Evolutionary conservation across 805 yeast genomes (phyloP).

Genomic region (Jamesozyma rosinii): DNA sequence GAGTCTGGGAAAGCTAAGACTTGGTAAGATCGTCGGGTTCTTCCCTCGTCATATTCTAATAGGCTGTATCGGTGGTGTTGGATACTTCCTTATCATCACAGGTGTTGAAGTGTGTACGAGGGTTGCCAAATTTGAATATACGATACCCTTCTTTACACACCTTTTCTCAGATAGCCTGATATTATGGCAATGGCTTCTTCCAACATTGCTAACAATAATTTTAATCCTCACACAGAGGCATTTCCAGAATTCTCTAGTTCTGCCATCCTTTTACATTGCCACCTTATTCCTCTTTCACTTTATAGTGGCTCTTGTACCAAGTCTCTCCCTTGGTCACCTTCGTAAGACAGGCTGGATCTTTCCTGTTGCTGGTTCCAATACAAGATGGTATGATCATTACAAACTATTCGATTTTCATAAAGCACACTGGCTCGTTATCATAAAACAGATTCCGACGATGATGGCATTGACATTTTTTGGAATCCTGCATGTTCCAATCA

Average conservation of each 20-base stretch:
- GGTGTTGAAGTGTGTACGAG: conserved; percentile 89
- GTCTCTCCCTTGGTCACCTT: conserved; percentile 50
- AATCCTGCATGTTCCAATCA: conserved; percentile 90
- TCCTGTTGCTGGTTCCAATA: conserved; percentile 39
- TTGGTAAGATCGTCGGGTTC: conserved; percentile 86
- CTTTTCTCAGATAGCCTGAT: conserved; percentile 31
- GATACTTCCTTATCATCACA: conserved; percentile 81
- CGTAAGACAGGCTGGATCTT: conserved; percentile 83
- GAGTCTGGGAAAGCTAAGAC: conserved; percentile 61
- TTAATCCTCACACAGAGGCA: conserved; percentile 55
- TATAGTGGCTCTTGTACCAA: conserved; percentile 55
- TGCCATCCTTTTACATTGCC: conserved; percentile 70
- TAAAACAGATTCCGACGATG: conserved; percentile 80
- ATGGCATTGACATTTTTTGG: conserved; percentile 93
- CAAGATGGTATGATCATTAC: conserved; percentile 90
- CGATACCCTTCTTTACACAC: conserved; percentile 43
- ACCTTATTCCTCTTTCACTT: conserved; percentile 66
- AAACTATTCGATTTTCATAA: conserved; percentile 53
- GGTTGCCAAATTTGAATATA: conserved; percentile 60
- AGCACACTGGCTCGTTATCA: conserved; percentile 68
- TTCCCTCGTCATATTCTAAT: conserved; percentile 93
- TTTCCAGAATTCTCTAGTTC: conserved; percentile 58
- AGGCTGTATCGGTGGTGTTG: conserved; percentile 98
- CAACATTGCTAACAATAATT: conserved; percentile 51
- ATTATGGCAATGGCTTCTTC: conserved; percentile 61